Conservation (phyloP, 345 rosid genomes). For the Eucalyptus cloeziana region DNA sequence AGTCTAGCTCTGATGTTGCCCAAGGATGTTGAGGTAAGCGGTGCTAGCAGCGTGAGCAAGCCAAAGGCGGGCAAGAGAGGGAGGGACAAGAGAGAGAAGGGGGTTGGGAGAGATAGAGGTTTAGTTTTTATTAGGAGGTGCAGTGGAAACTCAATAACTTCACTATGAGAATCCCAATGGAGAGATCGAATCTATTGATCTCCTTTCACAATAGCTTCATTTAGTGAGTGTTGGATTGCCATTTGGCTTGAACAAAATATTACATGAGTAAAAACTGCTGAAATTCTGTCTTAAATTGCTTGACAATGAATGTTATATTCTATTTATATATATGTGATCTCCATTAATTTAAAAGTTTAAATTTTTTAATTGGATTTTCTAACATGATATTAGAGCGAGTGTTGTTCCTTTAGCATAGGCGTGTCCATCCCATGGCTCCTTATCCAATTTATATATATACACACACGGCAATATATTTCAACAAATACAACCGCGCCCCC, state of each 20-base stretch:
- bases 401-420: background rate
- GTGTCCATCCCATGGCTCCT: background rate
- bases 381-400: background rate
- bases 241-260: background rate
- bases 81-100: background rate
- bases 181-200: no score
- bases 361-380: accelerated
- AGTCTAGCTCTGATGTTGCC: background rate
- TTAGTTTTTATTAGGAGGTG: background rate
- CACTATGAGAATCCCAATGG: no score
- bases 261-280: background rate
- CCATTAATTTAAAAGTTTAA: background rate
- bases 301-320: no score
- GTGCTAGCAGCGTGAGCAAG: background rate
- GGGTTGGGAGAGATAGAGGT: background rate
- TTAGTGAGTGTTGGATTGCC: background rate
- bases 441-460: no score
- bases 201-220: background rate
- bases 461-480: background rate
- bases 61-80: background rate
- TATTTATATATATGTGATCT: background rate
- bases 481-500: background rate
- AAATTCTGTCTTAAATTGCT: no score
- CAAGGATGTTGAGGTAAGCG: background rate
- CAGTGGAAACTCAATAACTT: background rate